Conservation (phyloP, 2,329 filamentous ascomycete species). For the Colletotrichum abscissum region DNA sequence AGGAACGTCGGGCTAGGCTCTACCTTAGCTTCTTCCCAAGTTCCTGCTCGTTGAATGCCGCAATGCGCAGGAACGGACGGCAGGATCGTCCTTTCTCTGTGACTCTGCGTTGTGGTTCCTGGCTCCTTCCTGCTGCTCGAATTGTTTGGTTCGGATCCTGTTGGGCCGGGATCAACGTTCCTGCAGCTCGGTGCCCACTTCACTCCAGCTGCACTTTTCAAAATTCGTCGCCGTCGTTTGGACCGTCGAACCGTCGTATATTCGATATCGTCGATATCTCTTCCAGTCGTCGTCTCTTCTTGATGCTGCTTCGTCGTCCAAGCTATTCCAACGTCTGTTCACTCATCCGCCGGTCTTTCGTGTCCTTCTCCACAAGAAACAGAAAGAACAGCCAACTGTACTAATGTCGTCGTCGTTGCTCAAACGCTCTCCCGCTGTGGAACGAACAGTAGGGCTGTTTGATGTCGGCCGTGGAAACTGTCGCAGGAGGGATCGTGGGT, state of each 20-base stretch:
- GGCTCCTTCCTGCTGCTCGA: neutral
- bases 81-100: neutral
- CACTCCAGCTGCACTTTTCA: neutral
- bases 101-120: neutral
- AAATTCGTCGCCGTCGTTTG: neutral
- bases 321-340: neutral
- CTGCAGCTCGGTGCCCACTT: slow-evolving; percentile 5
- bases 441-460: neutral
- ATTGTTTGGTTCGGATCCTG: slow-evolving; percentile 1
- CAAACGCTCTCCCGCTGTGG: neutral
- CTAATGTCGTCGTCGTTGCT: neutral
- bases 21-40: neutral
- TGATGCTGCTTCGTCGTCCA: neutral
- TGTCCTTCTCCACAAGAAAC: neutral
- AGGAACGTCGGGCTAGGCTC: neutral
- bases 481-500: slow-evolving; percentile 4
- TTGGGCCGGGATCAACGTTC: neutral
- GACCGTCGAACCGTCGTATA: neutral
- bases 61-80: neutral
- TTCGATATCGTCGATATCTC: neutral
- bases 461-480: neutral
- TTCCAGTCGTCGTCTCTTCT: neutral
- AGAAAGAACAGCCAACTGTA: neutral
- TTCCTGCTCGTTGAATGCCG: neutral
- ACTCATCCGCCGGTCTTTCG: neutral